Conservation (phyloP, 176 grass and related monocot species). For the Carex littledalei region DNA sequence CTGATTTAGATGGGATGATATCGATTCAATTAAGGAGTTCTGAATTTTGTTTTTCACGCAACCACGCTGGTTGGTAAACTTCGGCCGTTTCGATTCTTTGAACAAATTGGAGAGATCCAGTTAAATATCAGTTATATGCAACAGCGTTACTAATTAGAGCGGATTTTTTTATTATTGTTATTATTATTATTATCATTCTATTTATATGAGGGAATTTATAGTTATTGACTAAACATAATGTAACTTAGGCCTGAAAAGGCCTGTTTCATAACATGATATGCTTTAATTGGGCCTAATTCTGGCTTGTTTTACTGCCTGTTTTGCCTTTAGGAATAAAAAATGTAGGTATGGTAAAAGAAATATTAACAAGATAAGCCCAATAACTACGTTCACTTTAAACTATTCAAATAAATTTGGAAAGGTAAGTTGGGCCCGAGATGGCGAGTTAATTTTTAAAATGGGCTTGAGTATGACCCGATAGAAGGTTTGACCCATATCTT, state of each 20-base stretch:
- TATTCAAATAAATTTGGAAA: too few relatives aligned
- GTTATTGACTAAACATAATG: neutral
- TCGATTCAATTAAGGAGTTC: neutral
- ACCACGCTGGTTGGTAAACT: neutral
- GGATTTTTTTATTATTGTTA: too few relatives aligned
- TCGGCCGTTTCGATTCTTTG: neutral
- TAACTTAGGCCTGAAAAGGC: neutral
- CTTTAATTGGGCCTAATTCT: neutral
- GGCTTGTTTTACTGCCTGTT: neutral
- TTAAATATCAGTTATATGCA: neutral
- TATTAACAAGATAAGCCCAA: neutral
- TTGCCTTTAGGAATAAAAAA: too few relatives aligned
- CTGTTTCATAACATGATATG: neutral
- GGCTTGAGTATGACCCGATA: neutral
- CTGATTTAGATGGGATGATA: neutral
- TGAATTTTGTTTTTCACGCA: neutral
- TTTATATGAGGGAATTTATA: too few relatives aligned
- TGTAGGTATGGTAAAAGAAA: neutral
- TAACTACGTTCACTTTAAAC: neutral
- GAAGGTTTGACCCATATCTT: neutral
- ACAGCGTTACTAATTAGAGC: too few relatives aligned
- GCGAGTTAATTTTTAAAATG: neutral
- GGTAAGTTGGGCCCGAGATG: neutral
- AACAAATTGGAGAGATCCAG: neutral
- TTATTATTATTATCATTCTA: too few relatives aligned